Evolutionary conservation across 1,284 basidiomycete genomes (phyloP).

Genomic region (Melampsora americana): DNA sequence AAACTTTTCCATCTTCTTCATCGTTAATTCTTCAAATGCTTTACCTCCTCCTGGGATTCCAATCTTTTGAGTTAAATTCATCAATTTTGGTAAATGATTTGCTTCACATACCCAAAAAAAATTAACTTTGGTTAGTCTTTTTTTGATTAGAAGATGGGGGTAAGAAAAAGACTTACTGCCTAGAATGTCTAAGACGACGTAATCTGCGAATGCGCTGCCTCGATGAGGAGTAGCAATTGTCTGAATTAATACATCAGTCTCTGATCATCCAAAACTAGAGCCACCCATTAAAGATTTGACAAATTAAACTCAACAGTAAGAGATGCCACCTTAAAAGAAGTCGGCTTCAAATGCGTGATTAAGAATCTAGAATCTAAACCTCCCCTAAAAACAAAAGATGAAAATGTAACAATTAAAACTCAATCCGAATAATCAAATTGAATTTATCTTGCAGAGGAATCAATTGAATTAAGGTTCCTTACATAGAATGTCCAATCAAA

Average conservation of each 20-base stretch:
- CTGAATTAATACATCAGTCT: background rate
- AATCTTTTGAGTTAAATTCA: constrained; percentile 65
- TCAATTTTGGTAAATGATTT: constrained; percentile 55
- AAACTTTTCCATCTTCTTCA: constrained; percentile 80
- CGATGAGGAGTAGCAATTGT: constrained; percentile 87
- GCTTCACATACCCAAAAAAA: too few relatives aligned
- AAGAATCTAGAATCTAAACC: constrained; percentile 89
- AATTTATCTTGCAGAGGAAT: background rate
- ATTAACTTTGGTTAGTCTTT: too few relatives aligned
- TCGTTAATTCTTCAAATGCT: constrained; percentile 81
- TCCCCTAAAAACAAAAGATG: constrained; percentile 58
- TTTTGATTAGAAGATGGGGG: too few relatives aligned
- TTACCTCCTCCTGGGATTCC: constrained; percentile 78
- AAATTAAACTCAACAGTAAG: constrained; percentile 60
- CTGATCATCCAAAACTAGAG: background rate
- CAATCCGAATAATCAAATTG: background rate
- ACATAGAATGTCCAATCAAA: constrained; percentile 91
- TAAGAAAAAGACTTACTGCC: constrained; percentile 62
- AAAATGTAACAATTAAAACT: background rate
- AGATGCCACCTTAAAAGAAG: constrained; percentile 64
- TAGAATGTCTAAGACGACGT: constrained; percentile 75
- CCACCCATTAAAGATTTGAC: background rate
- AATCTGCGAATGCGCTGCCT: constrained; percentile 88
- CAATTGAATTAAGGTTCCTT: constrained; percentile 52
- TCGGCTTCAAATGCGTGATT: constrained; percentile 56